Conservation (phyloP, 1,139 yeast species). For the Debaryomyces nepalensis region DNA sequence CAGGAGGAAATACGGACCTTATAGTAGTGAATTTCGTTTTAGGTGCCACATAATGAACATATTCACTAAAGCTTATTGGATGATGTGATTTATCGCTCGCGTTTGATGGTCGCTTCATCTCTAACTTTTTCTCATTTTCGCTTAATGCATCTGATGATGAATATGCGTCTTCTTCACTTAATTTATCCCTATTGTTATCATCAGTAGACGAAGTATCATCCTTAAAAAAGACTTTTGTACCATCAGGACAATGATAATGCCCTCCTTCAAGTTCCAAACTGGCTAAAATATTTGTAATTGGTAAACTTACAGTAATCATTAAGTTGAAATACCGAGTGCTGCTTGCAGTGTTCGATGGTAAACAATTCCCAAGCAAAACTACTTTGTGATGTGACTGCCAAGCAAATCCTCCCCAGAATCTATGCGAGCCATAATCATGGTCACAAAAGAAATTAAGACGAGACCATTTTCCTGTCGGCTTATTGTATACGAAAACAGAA, state of each 20-base stretch:
- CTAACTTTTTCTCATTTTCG: constrained; percentile 15
- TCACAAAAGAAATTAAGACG: constrained; percentile 60
- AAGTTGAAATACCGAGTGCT: constrained; percentile 62
- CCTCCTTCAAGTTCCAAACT: constrained; percentile 47
- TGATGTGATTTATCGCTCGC: constrained; percentile 21
- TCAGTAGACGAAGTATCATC: constrained; percentile 22
- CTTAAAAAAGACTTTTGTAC: constrained; percentile 26
- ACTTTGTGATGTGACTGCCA: constrained; percentile 81
- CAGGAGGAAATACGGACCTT: constrained; percentile 71
- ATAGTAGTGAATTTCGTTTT: constrained; percentile 67
- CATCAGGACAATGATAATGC: constrained; percentile 27
- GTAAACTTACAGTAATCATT: constrained; percentile 63
- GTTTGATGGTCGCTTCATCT: constrained; percentile 17
- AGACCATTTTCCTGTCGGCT: constrained; percentile 68
- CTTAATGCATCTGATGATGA: constrained; percentile 17
- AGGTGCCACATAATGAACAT: constrained; percentile 79
- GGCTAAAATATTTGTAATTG: constrained; percentile 63
- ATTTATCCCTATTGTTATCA: constrained; percentile 25
- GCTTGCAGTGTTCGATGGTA: constrained; percentile 53
- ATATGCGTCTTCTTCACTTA: constrained; percentile 15
- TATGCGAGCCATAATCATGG: constrained; percentile 58
- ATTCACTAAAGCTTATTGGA: constrained; percentile 60
- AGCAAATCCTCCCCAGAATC: constrained; percentile 69
- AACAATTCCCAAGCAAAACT: constrained; percentile 55
- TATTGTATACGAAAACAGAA: constrained; percentile 61